Percentiles rank a stretch among this genome's conserved stretches.
These are phyloP conservation scores for Bidens hawaiensis DNA, from an alignment of 140 eudicot species.

Conservation along the genomic window DNA sequence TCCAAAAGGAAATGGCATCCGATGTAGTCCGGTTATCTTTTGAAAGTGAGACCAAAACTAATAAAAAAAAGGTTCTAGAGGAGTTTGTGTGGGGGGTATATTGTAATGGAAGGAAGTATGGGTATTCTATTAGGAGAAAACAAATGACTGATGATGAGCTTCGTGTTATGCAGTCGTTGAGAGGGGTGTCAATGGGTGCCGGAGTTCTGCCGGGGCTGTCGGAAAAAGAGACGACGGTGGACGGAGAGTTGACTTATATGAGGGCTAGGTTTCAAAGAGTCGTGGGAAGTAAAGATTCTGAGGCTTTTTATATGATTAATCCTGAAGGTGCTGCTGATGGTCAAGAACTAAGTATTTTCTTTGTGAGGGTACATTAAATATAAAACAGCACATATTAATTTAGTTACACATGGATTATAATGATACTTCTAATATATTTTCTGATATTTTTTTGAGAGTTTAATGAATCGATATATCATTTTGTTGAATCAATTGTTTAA, in stretches of 20 bases:
- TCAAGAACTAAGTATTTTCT: slow-evolving; percentile 47
- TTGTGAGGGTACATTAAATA: slow-evolving; percentile 42
- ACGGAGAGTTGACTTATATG: slow-evolving; percentile 47
- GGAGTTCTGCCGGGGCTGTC: slow-evolving; percentile 39
- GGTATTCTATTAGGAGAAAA: slow-evolving; percentile 35
- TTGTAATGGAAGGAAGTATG: slow-evolving; percentile 47
- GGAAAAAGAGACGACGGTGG: slow-evolving; percentile 26
- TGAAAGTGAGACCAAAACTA: slow-evolving; percentile 39
- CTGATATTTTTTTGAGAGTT: neutral
- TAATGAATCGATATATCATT: neutral
- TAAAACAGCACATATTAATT: neutral
- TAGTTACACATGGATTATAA: neutral
- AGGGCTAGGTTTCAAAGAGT: slow-evolving; percentile 46
- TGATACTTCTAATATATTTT: neutral
- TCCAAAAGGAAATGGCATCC: slow-evolving; percentile 38
- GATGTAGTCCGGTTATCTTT: slow-evolving; percentile 35
- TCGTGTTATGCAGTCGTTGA: slow-evolving; percentile 31
- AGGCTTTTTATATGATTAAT: slow-evolving; percentile 45
- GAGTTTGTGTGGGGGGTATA: slow-evolving; percentile 41
- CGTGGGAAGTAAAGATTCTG: slow-evolving; percentile 50
- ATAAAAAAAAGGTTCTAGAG: slow-evolving; percentile 35
- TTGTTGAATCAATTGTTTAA: neutral
- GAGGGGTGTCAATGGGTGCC: slow-evolving; percentile 44
- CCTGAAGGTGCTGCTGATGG: slow-evolving; percentile 48
- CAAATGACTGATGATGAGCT: slow-evolving; percentile 34